Conservation (phyloP, 345 rosid genomes). For the Euclidium syriacum region DNA sequence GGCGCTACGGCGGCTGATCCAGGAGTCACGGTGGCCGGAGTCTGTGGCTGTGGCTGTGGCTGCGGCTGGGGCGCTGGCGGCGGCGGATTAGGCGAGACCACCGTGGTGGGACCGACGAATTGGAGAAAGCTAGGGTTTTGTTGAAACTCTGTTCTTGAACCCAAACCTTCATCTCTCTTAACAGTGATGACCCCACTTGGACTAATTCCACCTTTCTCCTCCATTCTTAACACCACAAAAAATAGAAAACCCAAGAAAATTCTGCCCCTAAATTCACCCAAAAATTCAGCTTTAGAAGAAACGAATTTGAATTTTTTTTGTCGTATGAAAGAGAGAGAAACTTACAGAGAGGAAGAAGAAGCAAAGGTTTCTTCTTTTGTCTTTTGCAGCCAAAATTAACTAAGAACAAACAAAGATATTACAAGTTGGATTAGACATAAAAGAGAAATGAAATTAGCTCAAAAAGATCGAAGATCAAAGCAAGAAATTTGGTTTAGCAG, state of each 20-base stretch:
- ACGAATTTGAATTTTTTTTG: slow-evolving; percentile 25
- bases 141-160: slow-evolving; percentile 49
- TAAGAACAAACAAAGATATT: neutral
- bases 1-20: slow-evolving; percentile 7
- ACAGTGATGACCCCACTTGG: slow-evolving; percentile 39
- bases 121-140: slow-evolving; percentile 37
- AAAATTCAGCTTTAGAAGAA: slow-evolving; percentile 49
- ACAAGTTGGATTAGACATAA: neutral
- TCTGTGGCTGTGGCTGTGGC: neutral
- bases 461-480: slow-evolving; percentile 22
- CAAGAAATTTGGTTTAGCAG: neutral
- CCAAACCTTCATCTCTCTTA: slow-evolving; percentile 49
- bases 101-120: slow-evolving; percentile 24
- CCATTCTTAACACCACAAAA: slow-evolving; percentile 44
- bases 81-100: slow-evolving; percentile 15
- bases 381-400: neutral
- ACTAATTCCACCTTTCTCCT: slow-evolving; percentile 46
- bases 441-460: neutral
- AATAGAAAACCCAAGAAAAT: neutral
- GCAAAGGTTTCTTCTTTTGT: slow-evolving; percentile 1
- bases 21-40: slow-evolving; percentile 18
- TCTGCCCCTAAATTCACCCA: slow-evolving; percentile 1
- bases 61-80: neutral
- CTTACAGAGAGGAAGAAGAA: slow-evolving; percentile 41
- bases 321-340: slow-evolving; percentile 38